Percentiles rank a stretch among this genome's conserved stretches.
Conservation (phyloP, 495 filamentous ascomycete genomes). For the Penicillium simplicissimum region DNA sequence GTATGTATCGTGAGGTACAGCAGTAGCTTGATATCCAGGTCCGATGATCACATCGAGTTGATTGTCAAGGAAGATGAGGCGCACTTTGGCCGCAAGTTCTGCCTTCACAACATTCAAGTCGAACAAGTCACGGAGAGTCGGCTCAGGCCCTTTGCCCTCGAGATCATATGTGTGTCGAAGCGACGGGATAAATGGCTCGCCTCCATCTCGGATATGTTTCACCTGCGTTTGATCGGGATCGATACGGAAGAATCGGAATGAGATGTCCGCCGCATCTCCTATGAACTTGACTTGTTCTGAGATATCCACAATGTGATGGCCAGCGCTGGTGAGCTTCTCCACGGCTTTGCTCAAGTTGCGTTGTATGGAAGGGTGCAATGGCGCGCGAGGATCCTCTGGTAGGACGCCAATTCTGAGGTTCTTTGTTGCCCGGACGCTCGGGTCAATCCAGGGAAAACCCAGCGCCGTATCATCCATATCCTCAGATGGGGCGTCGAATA, state of each 20-base stretch:
- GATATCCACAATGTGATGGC: conserved; percentile 45
- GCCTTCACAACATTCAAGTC: conserved; percentile 19
- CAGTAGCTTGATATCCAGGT: conserved; percentile 14
- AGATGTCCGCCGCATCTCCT: conserved; percentile 5
- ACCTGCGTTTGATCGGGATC: conserved; percentile 18
- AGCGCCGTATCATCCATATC: conserved; percentile 23
- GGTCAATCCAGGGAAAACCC: conserved; percentile 23
- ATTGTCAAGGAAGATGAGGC: conserved; percentile 17
- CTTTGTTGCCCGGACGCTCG: background rate
- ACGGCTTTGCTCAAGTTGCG: conserved; percentile 43
- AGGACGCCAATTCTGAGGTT: conserved; percentile 49
- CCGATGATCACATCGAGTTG: conserved; percentile 20
- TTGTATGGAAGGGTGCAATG: conserved; percentile 52
- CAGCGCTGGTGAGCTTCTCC: conserved; percentile 35
- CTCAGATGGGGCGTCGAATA: conserved; percentile 12
- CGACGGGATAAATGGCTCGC: conserved; percentile 26
- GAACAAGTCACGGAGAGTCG: conserved; percentile 25
- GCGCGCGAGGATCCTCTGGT: conserved; percentile 47
- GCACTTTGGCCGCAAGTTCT: conserved; percentile 11
- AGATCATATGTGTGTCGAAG: conserved; percentile 13
- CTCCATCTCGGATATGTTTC: conserved; percentile 16
- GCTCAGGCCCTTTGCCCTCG: conserved; percentile 9
- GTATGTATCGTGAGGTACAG: conserved; percentile 20
- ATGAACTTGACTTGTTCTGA: background rate
- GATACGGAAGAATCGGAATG: conserved; percentile 16